Percentiles rank a stretch among this genome's conserved stretches.
Evolutionary conservation across 768 basidiomycete genomes (phyloP).

Genomic region (Psilocybe subaeruginosa): DNA sequence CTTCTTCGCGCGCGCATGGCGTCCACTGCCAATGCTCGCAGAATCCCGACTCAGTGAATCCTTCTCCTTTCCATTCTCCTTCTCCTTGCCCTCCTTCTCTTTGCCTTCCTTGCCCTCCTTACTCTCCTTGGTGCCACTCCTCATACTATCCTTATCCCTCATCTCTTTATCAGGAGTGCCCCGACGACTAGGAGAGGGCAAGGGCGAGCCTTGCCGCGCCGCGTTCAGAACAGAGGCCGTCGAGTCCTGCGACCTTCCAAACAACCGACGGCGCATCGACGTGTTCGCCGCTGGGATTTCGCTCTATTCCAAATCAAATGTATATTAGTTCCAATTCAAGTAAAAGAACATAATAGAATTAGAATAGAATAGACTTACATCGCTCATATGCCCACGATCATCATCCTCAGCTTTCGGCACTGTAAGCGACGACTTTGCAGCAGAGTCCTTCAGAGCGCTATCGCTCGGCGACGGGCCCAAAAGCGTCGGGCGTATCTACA

Average conservation of each 20-base stretch:
- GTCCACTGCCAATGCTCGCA: conserved; percentile 26
- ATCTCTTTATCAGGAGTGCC: conserved; percentile 33
- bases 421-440: conserved; percentile 35
- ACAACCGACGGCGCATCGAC: conserved; percentile 55
- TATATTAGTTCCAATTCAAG: too few relatives aligned
- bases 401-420: conserved; percentile 50
- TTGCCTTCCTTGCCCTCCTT: conserved; percentile 31
- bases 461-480: conserved; percentile 66
- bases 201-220: conserved; percentile 17
- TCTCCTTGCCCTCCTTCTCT: conserved; percentile 16
- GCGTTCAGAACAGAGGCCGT: conserved; percentile 15
- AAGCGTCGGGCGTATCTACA: conserved; percentile 52
- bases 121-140: conserved; percentile 18
- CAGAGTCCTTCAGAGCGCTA: conserved; percentile 47
- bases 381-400: conserved; percentile 58
- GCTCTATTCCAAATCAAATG: conserved; percentile 37
- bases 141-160: conserved; percentile 11
- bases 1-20: conserved; percentile 51
- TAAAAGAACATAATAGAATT: neutral
- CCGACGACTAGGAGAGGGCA: conserved; percentile 30
- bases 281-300: conserved; percentile 44
- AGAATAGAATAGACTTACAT: conserved; percentile 47
- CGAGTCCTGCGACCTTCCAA: conserved; percentile 64
- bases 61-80: conserved; percentile 33
- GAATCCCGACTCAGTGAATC: conserved; percentile 31